Conservation (phyloP, 1,284 basidiomycete species). For the Pseudozyma pruni region DNA sequence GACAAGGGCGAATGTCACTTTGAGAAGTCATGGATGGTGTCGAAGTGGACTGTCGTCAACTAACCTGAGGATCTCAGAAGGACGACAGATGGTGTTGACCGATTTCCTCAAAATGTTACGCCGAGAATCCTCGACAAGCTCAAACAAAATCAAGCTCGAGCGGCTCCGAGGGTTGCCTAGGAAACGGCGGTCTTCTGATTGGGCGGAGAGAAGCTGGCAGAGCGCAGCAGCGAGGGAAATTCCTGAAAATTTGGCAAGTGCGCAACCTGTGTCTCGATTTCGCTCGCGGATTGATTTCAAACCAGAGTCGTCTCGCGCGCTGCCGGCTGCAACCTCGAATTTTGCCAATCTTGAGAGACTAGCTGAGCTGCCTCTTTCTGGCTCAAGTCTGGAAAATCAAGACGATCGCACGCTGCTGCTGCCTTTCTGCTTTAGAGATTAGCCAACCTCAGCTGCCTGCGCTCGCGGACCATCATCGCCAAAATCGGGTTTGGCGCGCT, state of each 20-base stretch:
- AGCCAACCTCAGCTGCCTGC: constrained; percentile 9
- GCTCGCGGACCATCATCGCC: constrained; percentile 33
- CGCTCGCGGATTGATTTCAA: not conserved
- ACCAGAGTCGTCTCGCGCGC: constrained; percentile 7
- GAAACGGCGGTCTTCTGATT: constrained; percentile 39
- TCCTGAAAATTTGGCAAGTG: constrained; percentile 28
- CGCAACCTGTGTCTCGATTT: constrained; percentile 8
- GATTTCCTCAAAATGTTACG: not conserved
- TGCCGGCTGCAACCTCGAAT: no score
- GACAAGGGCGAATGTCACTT: no score
- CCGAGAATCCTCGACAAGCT: not conserved
- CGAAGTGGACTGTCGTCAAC: no score
- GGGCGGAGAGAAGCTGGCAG: constrained; percentile 5
- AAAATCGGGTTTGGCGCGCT: constrained; percentile 33
- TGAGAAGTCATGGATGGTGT: no score
- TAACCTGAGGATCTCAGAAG: no score
- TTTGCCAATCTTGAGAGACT: no score
- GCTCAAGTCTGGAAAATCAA: constrained; percentile 2
- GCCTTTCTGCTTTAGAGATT: constrained; percentile 1
- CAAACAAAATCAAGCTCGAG: not conserved
- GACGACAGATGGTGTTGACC: not conserved
- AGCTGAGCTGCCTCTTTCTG: constrained; percentile 10
- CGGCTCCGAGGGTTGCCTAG: constrained; percentile 23
- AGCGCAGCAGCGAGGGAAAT: not conserved
- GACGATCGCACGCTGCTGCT: constrained; percentile 9